Percentiles rank a stretch among this genome's conserved stretches.
Evolutionary conservation across 2,329 filamentous ascomycete species (phyloP).

Genomic region (Sordariomycetes sp.): DNA sequence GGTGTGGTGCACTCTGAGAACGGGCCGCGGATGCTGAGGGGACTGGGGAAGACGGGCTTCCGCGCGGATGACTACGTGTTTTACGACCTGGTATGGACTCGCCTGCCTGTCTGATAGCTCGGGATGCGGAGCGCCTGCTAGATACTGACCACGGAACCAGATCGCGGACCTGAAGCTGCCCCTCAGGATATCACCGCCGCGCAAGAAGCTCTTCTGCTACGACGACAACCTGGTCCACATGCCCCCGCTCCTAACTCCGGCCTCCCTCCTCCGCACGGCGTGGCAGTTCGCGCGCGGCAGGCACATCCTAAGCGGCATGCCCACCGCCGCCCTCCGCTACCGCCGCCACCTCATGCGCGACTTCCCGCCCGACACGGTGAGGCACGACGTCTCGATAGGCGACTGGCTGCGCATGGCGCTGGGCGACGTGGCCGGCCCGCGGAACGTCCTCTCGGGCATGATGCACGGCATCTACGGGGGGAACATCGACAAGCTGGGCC

Average conservation of each 20-base stretch:
- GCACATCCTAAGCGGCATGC: constrained; percentile 5
- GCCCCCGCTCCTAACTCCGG: constrained; percentile 14
- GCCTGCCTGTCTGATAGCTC: not conserved
- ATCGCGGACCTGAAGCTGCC: constrained; percentile 9
- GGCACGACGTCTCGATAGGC: constrained; percentile 21
- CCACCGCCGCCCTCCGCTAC: constrained; percentile 5
- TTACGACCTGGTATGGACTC: constrained; percentile 52
- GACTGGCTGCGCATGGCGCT: constrained; percentile 20
- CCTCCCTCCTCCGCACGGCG: not conserved
- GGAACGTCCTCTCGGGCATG: constrained; percentile 62
- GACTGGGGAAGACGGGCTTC: constrained; percentile 26
- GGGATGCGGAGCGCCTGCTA: not conserved
- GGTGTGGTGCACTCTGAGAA: constrained; percentile 55
- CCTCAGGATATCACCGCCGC: not conserved
- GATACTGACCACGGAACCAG: constrained; percentile 24
- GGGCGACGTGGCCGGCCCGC: constrained; percentile 37
- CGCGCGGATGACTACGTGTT: constrained; percentile 54
- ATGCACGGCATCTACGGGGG: constrained; percentile 90
- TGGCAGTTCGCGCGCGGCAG: constrained; percentile 3
- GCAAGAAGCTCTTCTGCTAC: constrained; percentile 55
- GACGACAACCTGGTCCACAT: constrained; percentile 52
- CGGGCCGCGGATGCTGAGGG: constrained; percentile 68
- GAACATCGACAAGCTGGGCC: constrained; percentile 72
- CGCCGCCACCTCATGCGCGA: constrained; percentile 11
- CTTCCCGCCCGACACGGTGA: constrained; percentile 13